Percentiles rank a stretch among this genome's conserved stretches.
Conservation (phyloP, 805 yeast species). For the Candida nanaspora region DNA sequence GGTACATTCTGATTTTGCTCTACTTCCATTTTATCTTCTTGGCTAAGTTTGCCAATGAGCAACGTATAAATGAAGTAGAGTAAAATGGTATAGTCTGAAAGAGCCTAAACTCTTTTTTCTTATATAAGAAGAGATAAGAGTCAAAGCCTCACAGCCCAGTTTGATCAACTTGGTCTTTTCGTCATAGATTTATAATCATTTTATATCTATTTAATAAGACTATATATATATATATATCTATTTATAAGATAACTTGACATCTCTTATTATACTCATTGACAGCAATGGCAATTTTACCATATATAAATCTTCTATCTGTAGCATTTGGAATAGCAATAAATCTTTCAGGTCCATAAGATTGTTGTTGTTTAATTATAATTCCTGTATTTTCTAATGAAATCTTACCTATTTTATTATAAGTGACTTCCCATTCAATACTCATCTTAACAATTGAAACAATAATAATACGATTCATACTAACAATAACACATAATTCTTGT, state of each 20-base stretch:
- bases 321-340: slow-evolving; percentile 78
- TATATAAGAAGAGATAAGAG: no score
- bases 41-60: no score
- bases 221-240: neutral
- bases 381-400: slow-evolving; percentile 79
- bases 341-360: slow-evolving; percentile 27
- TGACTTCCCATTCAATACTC: slow-evolving; percentile 64
- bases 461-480: slow-evolving; percentile 65
- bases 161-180: no score
- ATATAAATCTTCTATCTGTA: slow-evolving; percentile 55
- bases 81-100: no score
- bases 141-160: no score
- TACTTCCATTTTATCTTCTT: no score
- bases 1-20: no score
- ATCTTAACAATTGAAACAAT: slow-evolving; percentile 57
- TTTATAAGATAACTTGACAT: slow-evolving; percentile 22
- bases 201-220: neutral
- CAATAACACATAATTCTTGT: slow-evolving; percentile 66
- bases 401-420: slow-evolving; percentile 56
- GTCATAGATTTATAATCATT: no score
- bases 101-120: no score
- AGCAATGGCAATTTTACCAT: slow-evolving; percentile 69
- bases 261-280: slow-evolving; percentile 72
- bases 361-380: slow-evolving; percentile 52
- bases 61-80: no score